These are phyloP conservation scores for Neobulgaria alba DNA, from an alignment of 2,329 filamentous ascomycete genomes.

Conservation along the genomic window DNA sequence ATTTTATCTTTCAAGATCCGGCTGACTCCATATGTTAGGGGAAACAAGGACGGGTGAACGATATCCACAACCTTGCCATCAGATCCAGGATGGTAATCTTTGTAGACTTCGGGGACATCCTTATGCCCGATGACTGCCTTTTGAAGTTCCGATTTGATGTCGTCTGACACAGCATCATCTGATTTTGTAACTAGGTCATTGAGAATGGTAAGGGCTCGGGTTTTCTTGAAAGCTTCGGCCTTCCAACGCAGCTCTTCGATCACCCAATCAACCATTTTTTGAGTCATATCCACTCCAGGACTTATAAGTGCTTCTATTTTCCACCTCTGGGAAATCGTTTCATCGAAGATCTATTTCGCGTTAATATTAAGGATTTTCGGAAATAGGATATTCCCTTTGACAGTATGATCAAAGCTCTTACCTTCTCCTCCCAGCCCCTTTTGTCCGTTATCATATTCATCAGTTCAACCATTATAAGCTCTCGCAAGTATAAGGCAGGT, in stretches of 20 bases:
- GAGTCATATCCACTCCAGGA: slow-evolving; percentile 14
- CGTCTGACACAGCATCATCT: slow-evolving; percentile 35
- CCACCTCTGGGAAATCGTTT: neutral
- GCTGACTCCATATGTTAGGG: slow-evolving; percentile 45
- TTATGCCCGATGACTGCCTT: slow-evolving; percentile 40
- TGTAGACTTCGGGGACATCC: slow-evolving; percentile 37
- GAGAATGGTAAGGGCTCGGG: slow-evolving; percentile 8
- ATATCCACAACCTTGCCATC: slow-evolving; percentile 50
- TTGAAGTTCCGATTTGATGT: slow-evolving; percentile 35
- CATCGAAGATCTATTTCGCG: slow-evolving; percentile 5
- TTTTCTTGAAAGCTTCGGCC: slow-evolving; percentile 13
- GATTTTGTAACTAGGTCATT: slow-evolving; percentile 41
- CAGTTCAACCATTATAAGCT: slow-evolving; percentile 22
- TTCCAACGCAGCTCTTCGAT: slow-evolving; percentile 21
- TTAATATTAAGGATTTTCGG: too few relatives aligned
- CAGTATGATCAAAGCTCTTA: slow-evolving; percentile 6
- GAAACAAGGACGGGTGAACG: slow-evolving; percentile 56
- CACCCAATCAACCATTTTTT: slow-evolving; percentile 28
- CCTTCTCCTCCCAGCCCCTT: slow-evolving; percentile 19
- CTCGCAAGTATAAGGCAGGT: too few relatives aligned
- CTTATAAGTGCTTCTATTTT: neutral
- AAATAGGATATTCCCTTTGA: neutral
- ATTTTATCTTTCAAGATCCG: slow-evolving; percentile 30
- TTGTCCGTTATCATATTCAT: slow-evolving; percentile 25
- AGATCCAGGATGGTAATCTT: slow-evolving; percentile 55